phyloP scores from a whole-genome alignment of 257 asterid species.

The Prunella vulgaris region DNA sequence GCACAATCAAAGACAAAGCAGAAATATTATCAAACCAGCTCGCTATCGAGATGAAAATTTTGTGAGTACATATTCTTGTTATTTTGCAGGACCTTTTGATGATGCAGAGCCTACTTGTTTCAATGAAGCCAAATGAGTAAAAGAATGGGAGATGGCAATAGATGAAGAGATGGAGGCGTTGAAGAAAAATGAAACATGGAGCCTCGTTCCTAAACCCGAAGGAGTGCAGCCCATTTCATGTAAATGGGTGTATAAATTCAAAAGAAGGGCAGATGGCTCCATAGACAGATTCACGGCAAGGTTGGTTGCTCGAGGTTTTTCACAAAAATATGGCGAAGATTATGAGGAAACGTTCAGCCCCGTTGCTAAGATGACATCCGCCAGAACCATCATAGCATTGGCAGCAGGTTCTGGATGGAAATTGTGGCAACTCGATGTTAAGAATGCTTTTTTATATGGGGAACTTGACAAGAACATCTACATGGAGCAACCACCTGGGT shows the following conservation, averaged over 20 bases:
- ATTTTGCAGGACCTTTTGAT: background rate
- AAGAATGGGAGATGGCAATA: background rate
- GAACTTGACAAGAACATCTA: too few species aligned
- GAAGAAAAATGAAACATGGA: too few species aligned
- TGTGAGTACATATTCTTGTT: background rate
- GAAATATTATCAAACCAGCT: background rate
- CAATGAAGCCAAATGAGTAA: background rate
- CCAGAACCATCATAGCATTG: background rate
- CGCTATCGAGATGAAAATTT: conserved; percentile 4
- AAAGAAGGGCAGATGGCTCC: background rate
- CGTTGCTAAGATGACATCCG: background rate
- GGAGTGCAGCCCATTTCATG: too few species aligned
- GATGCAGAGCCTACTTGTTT: background rate
- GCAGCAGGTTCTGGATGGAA: too few species aligned
- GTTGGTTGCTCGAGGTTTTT: too few species aligned
- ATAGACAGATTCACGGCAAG: background rate
- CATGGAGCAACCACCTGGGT: too few species aligned
- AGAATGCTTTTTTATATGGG: too few species aligned
- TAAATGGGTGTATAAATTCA: conserved; percentile 7
- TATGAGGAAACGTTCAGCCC: conserved; percentile 20
- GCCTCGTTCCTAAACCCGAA: too few species aligned
- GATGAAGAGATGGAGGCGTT: too few species aligned
- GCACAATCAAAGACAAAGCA: background rate
- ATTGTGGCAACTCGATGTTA: too few species aligned
- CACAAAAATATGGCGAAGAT: conserved; percentile 9